Evolutionary conservation across 2,329 filamentous ascomycete species (phyloP), one percentile per base, ranked within the genome.

Genomic region (Sporothrix inflata): DNA sequence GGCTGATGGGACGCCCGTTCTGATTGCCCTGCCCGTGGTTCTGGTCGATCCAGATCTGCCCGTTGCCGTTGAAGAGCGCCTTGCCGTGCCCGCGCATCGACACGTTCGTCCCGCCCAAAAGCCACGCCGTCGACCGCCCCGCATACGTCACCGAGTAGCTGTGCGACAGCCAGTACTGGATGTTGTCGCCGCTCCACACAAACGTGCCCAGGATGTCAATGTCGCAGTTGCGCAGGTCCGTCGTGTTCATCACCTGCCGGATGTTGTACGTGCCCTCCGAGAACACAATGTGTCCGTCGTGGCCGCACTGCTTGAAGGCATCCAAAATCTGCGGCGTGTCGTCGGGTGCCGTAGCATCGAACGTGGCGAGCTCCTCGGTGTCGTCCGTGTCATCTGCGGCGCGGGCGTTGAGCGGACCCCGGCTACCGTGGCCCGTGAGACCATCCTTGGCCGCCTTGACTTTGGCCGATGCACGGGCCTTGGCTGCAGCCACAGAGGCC

Each of bases 271-370:
- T 82, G 1, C 80, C 82, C 69, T 85, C 84, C 38, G 81, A 79
- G 76, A 89, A 85, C 51, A 87, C 80, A 72, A 89, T 81, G 66
- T 80, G 84, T 53, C 85, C 85, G 69, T 86, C 82, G 57, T 81
- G 79, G 2, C 85, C 79, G 75, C 86, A 88, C 38, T 82, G 77
- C 34, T 80, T 76, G 77, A 88, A 87, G 0, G 86, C 86, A 4
- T 82, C 74, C 0, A 86, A 74, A 65, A 88, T 87, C 51, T 86
- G 83, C 8, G 85, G 84, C 30, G 84, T 83, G 76, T 88, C 86
- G 75, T 87, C 55, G 16, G 27, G 27, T 16, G 55, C 55, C 3
- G 55, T 38, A 27, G 55, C 85, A 34, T 71, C 74, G 0, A 70
- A 74, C 24, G 73, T 65, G 21, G 61, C 51, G 12, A 19, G 19